These are phyloP conservation scores for Macrophomina phaseolina DNA, from an alignment of 2,329 filamentous ascomycete genomes.

Conservation along the genomic window DNA sequence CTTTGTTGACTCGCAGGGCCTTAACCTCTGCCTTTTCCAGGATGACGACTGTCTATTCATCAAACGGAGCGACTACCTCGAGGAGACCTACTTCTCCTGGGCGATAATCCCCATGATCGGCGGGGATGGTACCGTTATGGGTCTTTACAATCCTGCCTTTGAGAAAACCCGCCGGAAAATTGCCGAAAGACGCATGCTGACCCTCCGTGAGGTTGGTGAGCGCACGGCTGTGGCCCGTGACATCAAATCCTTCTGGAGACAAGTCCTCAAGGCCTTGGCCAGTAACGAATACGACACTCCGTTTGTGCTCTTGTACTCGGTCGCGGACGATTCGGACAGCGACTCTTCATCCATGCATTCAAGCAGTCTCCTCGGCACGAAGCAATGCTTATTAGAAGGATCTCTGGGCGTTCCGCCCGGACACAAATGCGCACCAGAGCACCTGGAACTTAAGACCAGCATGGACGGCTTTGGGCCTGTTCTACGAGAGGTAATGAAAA, in stretches of 20 bases:
- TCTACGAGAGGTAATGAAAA: slow-evolving; percentile 76
- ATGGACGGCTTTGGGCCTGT: slow-evolving; percentile 77
- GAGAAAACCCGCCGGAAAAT: slow-evolving; percentile 81
- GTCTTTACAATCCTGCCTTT: slow-evolving; percentile 79
- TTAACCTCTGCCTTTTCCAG: slow-evolving; percentile 29
- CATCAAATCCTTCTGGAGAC: slow-evolving; percentile 74
- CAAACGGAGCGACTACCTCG: slow-evolving; percentile 69
- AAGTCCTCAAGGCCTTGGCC: slow-evolving; percentile 71
- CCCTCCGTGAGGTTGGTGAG: slow-evolving; percentile 77
- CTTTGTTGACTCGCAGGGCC: background rate
- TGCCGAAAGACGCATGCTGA: slow-evolving; percentile 79
- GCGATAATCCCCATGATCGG: slow-evolving; percentile 79
- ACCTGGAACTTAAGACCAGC: slow-evolving; percentile 72
- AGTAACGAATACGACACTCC: slow-evolving; percentile 78
- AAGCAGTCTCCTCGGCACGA: slow-evolving; percentile 65
- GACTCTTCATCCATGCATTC: slow-evolving; percentile 76
- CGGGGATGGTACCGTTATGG: slow-evolving; percentile 73
- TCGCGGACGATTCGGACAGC: slow-evolving; percentile 72
- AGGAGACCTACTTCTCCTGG: slow-evolving; percentile 86
- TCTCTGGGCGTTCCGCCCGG: slow-evolving; percentile 69
- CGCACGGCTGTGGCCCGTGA: slow-evolving; percentile 74
- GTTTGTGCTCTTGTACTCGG: slow-evolving; percentile 78
- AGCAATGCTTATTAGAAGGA: slow-evolving; percentile 73
- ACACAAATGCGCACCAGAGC: slow-evolving; percentile 65
- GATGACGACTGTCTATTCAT: slow-evolving; percentile 81